Percentiles rank a stretch among this genome's conserved stretches.
Conservation (phyloP, 495 filamentous ascomycete species). For the Neurospora sp. region DNA sequence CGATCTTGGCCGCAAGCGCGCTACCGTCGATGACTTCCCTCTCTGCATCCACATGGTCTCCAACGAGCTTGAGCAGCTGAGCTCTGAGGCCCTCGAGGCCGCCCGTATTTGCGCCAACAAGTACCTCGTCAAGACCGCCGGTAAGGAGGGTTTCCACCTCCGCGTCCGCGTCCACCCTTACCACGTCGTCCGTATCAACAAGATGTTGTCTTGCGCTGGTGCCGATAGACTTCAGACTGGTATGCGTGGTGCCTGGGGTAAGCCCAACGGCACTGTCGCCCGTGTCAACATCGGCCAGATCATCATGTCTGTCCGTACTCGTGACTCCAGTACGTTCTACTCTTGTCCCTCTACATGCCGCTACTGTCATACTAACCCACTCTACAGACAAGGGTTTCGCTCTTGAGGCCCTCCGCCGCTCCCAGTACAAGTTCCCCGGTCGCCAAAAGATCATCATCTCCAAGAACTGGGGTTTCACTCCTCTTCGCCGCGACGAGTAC, state of each 20-base stretch:
- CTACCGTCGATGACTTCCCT: slow-evolving; percentile 96
- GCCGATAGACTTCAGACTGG: slow-evolving; percentile 99
- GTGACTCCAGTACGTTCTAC: slow-evolving; percentile 63
- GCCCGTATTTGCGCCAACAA: slow-evolving; percentile 99
- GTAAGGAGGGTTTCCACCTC: slow-evolving; percentile 99
- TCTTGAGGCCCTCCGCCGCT: slow-evolving; percentile 96
- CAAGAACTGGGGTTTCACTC: slow-evolving; percentile 99
- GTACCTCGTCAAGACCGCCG: slow-evolving; percentile 93
- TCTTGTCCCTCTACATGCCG: background rate
- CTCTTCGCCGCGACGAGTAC: slow-evolving; percentile 94
- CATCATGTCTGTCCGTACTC: slow-evolving; percentile 89
- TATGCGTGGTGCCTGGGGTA: slow-evolving; percentile 99
- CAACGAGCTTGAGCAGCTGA: slow-evolving; percentile 99
- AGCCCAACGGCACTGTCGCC: slow-evolving; percentile 94
- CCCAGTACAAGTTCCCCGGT: slow-evolving; percentile 99
- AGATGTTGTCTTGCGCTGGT: slow-evolving; percentile 99
- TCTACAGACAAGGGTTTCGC: slow-evolving; percentile 68
- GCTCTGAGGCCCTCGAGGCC: slow-evolving; percentile 96
- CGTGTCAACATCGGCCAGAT: slow-evolving; percentile 99
- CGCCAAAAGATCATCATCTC: slow-evolving; percentile 99
- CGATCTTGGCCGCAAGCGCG: slow-evolving; percentile 98
- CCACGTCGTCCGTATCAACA: slow-evolving; percentile 99
- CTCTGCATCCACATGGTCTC: slow-evolving; percentile 96
- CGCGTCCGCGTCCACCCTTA: slow-evolving; percentile 96
- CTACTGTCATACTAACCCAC: slow-evolving; percentile 16